phyloP scores from a whole-genome alignment of 768 basidiomycete genomes.

The Crassisporium funariophilum region DNA sequence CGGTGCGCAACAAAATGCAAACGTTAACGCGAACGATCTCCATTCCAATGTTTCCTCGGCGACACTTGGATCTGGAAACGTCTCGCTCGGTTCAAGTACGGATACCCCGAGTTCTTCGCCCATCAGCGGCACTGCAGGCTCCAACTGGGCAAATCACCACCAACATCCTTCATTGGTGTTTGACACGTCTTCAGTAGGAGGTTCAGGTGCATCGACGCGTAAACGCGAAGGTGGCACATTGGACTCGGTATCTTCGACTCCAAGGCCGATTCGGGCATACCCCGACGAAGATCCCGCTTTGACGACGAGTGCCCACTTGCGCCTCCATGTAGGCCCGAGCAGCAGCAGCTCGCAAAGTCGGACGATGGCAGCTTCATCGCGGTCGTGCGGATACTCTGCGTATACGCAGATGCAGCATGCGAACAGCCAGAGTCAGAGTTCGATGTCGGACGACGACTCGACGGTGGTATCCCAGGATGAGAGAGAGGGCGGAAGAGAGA shows the following conservation, averaged over 20 bases:
- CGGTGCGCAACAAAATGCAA: background rate
- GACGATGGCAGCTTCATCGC: too few species aligned
- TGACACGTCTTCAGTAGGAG: too few species aligned
- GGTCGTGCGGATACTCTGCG: background rate
- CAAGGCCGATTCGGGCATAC: background rate
- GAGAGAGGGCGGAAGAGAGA: background rate
- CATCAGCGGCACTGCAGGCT: background rate
- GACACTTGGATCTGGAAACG: too few species aligned
- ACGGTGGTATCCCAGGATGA: background rate
- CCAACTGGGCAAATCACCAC: background rate
- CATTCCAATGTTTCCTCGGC: too few species aligned
- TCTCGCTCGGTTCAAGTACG: too few species aligned
- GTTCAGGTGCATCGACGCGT: background rate
- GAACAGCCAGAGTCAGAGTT: background rate
- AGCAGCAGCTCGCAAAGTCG: too few species aligned
- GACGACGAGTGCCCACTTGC: background rate
- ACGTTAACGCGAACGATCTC: slow-evolving; percentile 5
- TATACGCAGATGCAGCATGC: background rate
- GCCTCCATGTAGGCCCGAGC: too few species aligned
- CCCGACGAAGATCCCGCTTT: background rate
- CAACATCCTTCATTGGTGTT: too few species aligned
- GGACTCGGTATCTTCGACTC: background rate
- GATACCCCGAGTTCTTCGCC: background rate
- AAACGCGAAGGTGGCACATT: background rate
- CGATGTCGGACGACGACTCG: background rate